A percentile compares a stretch with the other conserved stretches of the same genome.
phyloP scores from a whole-genome alignment of 345 rosid genomes.

The Euphorbia pulcherrima region DNA sequence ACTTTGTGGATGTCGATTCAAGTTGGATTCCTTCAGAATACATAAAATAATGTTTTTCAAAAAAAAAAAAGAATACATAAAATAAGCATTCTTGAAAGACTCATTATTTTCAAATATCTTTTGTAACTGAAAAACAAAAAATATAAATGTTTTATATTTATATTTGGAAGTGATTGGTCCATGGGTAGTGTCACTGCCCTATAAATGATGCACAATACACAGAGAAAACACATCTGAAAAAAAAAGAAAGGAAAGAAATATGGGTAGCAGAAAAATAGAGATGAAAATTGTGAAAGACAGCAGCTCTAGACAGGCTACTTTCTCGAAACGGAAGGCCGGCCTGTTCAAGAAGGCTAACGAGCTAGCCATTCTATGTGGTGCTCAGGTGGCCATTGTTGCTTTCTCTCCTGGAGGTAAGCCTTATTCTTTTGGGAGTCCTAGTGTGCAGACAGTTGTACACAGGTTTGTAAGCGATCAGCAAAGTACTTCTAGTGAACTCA shows the following conservation, averaged over 20 bases:
- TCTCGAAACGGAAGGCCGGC: slow-evolving; percentile 20
- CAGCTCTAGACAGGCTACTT: slow-evolving; percentile 19
- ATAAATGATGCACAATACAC: too few species aligned
- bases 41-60: too few species aligned
- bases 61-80: too few species aligned
- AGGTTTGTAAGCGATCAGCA: slow-evolving; percentile 14
- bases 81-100: too few species aligned
- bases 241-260: background rate
- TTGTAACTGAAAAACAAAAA: too few species aligned
- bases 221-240: background rate
- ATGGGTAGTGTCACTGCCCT: too few species aligned
- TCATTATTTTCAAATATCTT: too few species aligned
- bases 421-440: slow-evolving; percentile 14
- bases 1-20: too few species aligned
- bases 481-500: background rate
- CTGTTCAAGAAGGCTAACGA: slow-evolving; percentile 26
- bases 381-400: slow-evolving; percentile 13
- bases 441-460: background rate
- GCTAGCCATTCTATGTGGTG: slow-evolving; percentile 20
- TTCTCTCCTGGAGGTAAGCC: slow-evolving; percentile 29
- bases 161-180: too few species aligned
- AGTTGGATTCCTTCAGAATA: too few species aligned
- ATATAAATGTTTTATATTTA: too few species aligned
- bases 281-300: slow-evolving; percentile 21
- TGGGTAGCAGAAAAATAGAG: slow-evolving; percentile 26